Conservation (phyloP, 371 early-diverging fungal genomes). For the Mucor sp. region DNA sequence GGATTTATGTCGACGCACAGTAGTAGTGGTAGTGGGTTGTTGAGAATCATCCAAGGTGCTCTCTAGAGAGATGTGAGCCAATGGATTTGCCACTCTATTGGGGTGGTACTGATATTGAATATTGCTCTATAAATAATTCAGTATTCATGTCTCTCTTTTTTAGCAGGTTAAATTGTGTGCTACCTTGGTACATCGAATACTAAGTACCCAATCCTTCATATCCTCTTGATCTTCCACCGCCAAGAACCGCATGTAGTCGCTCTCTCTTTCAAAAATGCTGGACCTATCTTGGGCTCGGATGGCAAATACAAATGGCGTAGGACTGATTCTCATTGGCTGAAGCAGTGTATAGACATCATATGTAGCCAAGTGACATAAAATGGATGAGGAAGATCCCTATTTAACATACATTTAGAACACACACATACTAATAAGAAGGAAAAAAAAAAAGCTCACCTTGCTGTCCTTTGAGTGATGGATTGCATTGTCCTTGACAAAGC, state of each 20-base stretch:
- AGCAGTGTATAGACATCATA: conserved; percentile 81
- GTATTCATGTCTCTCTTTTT: not conserved
- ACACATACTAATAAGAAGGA: not conserved
- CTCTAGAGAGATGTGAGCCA: conserved; percentile 28
- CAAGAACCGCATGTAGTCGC: conserved; percentile 82
- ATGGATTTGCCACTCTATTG: conserved; percentile 37
- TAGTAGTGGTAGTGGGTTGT: not conserved
- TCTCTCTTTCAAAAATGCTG: conserved; percentile 78
- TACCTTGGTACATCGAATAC: conserved; percentile 81
- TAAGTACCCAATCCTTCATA: conserved; percentile 83
- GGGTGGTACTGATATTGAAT: conserved; percentile 44
- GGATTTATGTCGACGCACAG: conserved; percentile 40
- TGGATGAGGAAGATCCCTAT: conserved; percentile 25
- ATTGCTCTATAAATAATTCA: conserved; percentile 25
- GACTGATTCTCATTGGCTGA: conserved; percentile 57
- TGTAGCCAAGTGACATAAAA: conserved; percentile 70
- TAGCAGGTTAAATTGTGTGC: not conserved
- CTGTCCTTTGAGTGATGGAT: conserved; percentile 73
- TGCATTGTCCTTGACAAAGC: conserved; percentile 63
- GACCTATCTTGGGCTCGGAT: conserved; percentile 80
- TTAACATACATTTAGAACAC: not conserved
- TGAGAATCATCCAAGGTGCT: conserved; percentile 4
- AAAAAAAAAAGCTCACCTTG: conserved; percentile 49
- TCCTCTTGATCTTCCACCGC: conserved; percentile 75
- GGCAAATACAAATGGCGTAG: conserved; percentile 82